Conservation (phyloP, 2,329 filamentous ascomycete species). For the Neopestalotiopsis rosae region DNA sequence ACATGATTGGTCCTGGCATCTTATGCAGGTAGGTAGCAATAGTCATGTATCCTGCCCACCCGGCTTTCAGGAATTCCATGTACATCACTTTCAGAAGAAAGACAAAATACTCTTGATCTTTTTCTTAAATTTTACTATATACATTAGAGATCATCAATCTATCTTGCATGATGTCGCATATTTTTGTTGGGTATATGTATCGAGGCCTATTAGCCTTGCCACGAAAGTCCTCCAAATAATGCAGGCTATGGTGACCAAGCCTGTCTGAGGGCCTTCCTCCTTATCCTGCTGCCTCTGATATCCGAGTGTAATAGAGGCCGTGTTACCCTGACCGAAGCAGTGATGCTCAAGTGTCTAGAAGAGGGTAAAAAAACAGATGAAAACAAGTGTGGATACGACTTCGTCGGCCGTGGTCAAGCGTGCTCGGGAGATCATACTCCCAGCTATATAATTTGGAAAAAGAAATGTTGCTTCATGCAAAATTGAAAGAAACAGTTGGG, state of each 20-base stretch:
- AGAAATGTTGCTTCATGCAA: not conserved
- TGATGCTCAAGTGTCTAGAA: no score
- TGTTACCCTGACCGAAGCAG: no score
- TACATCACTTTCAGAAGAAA: not conserved
- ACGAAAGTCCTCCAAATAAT: not conserved
- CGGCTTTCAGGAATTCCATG: no score
- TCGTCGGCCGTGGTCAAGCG: no score
- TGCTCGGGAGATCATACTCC: no score
- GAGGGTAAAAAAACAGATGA: no score
- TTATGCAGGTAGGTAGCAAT: no score
- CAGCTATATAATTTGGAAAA: not conserved
- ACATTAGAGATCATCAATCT: not conserved
- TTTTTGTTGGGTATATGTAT: not conserved
- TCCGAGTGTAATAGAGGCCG: no score
- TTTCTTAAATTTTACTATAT: constrained; percentile 1
- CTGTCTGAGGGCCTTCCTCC: not conserved
- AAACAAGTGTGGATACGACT: no score
- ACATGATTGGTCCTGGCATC: no score
- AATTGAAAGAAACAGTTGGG: not conserved
- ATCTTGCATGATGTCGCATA: not conserved
- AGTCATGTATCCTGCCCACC: no score
- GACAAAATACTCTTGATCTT: not conserved
- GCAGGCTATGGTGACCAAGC: not conserved
- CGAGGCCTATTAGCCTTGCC: not conserved
- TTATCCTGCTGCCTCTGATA: no score